Evolutionary conservation across 495 filamentous ascomycete genomes (phyloP).

Genomic region (Penicillium soppii): DNA sequence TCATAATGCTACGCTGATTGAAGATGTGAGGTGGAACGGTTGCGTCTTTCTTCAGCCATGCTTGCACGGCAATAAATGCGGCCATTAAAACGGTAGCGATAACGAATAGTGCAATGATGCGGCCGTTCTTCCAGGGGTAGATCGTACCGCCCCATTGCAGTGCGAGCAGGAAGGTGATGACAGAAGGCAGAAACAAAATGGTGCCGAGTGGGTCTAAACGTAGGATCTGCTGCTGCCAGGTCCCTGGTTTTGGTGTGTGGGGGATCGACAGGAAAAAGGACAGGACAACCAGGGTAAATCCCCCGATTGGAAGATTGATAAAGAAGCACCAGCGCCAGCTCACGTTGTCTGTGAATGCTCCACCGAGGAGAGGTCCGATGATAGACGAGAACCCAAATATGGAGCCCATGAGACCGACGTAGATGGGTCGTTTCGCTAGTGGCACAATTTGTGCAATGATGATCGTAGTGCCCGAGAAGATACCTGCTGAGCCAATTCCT

Average conservation of each 20-base stretch:
- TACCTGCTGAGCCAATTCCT: slow-evolving; percentile 51
- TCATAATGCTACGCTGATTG: slow-evolving; percentile 52
- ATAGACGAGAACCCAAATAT: slow-evolving; percentile 58
- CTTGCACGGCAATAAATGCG: slow-evolving; percentile 46
- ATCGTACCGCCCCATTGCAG: slow-evolving; percentile 60
- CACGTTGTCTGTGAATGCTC: slow-evolving; percentile 31
- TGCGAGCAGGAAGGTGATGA: slow-evolving; percentile 56
- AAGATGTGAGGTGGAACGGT: slow-evolving; percentile 58
- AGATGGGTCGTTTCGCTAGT: slow-evolving; percentile 53
- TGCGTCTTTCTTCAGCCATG: slow-evolving; percentile 42
- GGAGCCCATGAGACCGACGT: slow-evolving; percentile 44
- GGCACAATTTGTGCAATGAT: slow-evolving; percentile 59
- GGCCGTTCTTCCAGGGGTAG: slow-evolving; percentile 53
- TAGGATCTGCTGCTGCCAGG: slow-evolving; percentile 37
- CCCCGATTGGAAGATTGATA: slow-evolving; percentile 62
- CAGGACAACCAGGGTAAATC: slow-evolving; percentile 46
- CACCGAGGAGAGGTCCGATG: slow-evolving; percentile 39
- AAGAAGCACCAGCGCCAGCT: slow-evolving; percentile 65
- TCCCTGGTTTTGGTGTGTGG: background rate
- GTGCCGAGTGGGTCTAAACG: slow-evolving; percentile 49
- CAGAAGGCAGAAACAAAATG: slow-evolving; percentile 47
- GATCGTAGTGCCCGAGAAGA: slow-evolving; percentile 52
- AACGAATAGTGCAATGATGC: slow-evolving; percentile 54
- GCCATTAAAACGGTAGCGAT: slow-evolving; percentile 44
- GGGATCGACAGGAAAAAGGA: slow-evolving; percentile 46